Percentiles rank a stretch among this genome's conserved stretches.
phyloP scores from a whole-genome alignment of 2,329 filamentous ascomycete species.

The Diaporthe citri region DNA sequence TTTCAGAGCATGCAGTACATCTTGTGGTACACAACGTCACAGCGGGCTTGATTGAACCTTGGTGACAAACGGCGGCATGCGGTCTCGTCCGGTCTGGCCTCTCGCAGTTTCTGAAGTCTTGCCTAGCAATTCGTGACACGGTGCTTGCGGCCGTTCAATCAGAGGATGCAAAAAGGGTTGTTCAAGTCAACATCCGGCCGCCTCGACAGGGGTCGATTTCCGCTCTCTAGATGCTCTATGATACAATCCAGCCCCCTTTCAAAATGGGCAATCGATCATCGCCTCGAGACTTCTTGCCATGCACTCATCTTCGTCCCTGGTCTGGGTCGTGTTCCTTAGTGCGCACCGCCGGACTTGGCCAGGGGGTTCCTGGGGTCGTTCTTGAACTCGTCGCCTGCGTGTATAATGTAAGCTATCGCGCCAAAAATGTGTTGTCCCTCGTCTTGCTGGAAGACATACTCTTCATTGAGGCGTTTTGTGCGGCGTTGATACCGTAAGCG shows the following conservation, averaged over 20 bases:
- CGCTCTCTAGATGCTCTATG: constrained; percentile 40
- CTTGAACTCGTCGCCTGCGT: constrained; percentile 92
- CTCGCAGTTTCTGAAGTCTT: no score
- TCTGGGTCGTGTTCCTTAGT: constrained; percentile 52
- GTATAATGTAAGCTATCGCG: constrained; percentile 40
- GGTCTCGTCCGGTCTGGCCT: neutral
- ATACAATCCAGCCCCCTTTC: constrained; percentile 14
- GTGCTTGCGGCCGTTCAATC: neutral
- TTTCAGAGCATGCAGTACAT: neutral
- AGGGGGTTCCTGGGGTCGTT: constrained; percentile 93
- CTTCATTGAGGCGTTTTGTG: constrained; percentile 80
- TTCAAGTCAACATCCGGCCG: neutral
- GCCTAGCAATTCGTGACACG: no score
- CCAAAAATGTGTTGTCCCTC: neutral
- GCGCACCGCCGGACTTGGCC: constrained; percentile 58
- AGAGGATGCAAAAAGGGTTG: neutral
- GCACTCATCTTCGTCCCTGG: neutral
- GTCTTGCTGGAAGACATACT: constrained; percentile 65
- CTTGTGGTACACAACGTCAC: no score
- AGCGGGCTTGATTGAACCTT: neutral
- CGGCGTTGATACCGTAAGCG: constrained; percentile 90
- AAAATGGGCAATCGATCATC: constrained; percentile 18
- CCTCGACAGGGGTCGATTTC: constrained; percentile 25
- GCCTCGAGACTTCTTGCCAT: constrained; percentile 5
- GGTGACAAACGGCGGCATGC: neutral